Evolutionary conservation across 345 rosid genomes (phyloP).

Genomic region (Capsella bursapastoris): DNA sequence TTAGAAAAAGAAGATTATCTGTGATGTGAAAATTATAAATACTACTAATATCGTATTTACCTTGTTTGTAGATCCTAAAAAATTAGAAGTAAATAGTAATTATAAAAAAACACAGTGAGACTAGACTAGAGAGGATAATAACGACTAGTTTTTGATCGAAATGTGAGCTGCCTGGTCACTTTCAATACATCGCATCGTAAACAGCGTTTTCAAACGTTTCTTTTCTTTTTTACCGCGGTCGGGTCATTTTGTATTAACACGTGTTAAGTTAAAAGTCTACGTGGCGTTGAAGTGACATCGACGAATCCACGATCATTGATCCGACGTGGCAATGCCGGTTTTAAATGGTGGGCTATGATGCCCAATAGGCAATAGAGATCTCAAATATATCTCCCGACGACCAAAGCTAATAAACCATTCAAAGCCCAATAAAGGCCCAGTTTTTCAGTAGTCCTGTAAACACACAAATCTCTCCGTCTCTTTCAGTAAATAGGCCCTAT

Average conservation of each 20-base stretch:
- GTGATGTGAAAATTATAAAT: neutral
- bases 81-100: neutral
- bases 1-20: neutral
- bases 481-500: no score
- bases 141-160: neutral
- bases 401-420: neutral
- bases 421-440: constrained; percentile 8
- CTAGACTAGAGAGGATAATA: neutral
- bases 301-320: neutral
- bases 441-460: neutral
- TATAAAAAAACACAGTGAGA: neutral
- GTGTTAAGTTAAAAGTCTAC: constrained; percentile 1
- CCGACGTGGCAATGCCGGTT: neutral
- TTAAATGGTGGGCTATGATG: neutral
- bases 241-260: constrained; percentile 23
- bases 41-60: constrained; percentile 9
- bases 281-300: neutral
- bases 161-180: constrained; percentile 3
- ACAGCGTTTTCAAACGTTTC: neutral
- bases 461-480: neutral
- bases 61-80: neutral
- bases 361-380: neutral
- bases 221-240: neutral
- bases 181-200: neutral
- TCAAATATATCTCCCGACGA: neutral